Base-by-base conservation (phyloP, 768 basidiomycete species). In the Collybia nuda region DNA sequence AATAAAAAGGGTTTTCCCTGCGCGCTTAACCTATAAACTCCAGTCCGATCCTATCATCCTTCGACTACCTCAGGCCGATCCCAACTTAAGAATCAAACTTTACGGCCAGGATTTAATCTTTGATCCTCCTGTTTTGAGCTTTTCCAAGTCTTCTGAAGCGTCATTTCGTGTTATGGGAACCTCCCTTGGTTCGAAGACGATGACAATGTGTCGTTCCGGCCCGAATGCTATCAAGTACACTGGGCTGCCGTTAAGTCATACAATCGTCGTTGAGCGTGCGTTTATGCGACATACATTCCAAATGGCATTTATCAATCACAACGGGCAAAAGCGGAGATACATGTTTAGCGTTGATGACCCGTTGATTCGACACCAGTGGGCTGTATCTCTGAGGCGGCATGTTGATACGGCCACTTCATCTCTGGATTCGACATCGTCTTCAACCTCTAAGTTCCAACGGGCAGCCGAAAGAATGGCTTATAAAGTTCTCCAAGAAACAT, bases 201-300 rank as follows among this genome's bases (percentile, higher is more conserved):
- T 98, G 63, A 77, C 93, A 40, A 86, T 98, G 78, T 78, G 86
- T 64, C 83, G 93, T 41, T 80, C 85, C 40, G 94, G 97, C 1
- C 75, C 82, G 18, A 93, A 93, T 66, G 92, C 95, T 2, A 76
- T 87, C 40, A 76, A 82, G 48, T 98, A 98, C 65, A 72, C 84
- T 1, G 88, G 90, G 23, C 73, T 98, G 26, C 89, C 93, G 14
- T 73, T 88, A 48, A 92, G 86, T 64, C 86, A 81, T 57, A 75
- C 84, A 5, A 74, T 98, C 59, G 75, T 80, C 18, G 85, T 96
- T 52, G 93, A 96, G 63, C 86, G 93, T 17, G 86, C 92, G 0
- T 98, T 98, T 72, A 98, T 98, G 96, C 83, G 86, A 51, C 90
- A 98, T 64, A 97, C 95, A 0, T 95, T 98, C 78, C 92, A 97